Conservation (phyloP, 257 asterid genomes). For the Plantago ovata region DNA sequence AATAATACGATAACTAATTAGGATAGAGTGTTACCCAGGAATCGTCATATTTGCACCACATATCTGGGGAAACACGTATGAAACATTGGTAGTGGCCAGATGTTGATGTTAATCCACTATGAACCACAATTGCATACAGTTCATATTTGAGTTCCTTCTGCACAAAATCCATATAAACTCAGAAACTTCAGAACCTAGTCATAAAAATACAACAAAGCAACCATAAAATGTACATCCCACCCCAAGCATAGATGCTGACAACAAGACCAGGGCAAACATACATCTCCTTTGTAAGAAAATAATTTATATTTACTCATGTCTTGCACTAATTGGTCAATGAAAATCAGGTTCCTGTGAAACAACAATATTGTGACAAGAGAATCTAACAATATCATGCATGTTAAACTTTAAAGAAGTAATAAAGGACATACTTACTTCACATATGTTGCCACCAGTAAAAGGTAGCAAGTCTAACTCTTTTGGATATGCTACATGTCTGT, state of each 20-base stretch:
- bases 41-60: conserved; percentile 88
- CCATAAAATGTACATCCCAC: conserved; percentile 8
- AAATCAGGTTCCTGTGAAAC: too few species aligned
- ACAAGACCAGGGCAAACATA: conserved; percentile 1
- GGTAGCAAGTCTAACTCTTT: conserved; percentile 63
- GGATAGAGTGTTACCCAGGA: conserved; percentile 47
- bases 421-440: conserved; percentile 43
- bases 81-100: conserved; percentile 90
- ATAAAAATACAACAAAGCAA: conserved; percentile 7
- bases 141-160: conserved; percentile 66
- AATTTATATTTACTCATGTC: not conserved
- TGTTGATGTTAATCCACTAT: conserved; percentile 58
- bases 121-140: conserved; percentile 86
- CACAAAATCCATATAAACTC: conserved; percentile 17
- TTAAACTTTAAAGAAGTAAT: too few species aligned
- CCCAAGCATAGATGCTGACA: conserved; percentile 5
- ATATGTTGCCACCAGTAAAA: conserved; percentile 38
- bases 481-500: conserved; percentile 73
- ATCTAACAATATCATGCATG: too few species aligned
- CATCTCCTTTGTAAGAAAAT: conserved; percentile 5
- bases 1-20: not conserved
- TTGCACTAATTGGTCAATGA: too few species aligned
- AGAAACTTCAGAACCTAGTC: conserved; percentile 14
- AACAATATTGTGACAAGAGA: too few species aligned
- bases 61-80: conserved; percentile 52